Evolutionary conservation across 176 grass and related monocot species (phyloP).

Genomic region (Bolboschoenus planiculmis): DNA sequence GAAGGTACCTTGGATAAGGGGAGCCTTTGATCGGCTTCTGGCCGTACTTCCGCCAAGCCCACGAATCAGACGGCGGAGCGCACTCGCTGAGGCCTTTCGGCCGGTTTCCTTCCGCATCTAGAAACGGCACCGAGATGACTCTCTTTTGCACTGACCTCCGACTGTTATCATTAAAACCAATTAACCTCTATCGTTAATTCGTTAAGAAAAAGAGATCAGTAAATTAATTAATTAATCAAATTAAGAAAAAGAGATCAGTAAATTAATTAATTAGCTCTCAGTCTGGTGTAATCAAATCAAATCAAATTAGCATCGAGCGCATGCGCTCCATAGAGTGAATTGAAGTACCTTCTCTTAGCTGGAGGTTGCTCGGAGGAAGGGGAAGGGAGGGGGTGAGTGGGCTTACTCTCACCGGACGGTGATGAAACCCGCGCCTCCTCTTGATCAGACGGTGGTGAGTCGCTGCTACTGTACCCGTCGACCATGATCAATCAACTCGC

Average conservation of each 20-base stretch:
- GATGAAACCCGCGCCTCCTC: constrained; percentile 47
- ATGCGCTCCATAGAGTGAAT: background rate
- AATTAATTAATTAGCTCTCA: too few species aligned
- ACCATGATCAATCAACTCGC: constrained; percentile 30
- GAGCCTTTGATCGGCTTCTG: constrained; percentile 99
- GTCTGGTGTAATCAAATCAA: background rate
- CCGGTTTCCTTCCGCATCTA: constrained; percentile 39
- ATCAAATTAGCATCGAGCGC: background rate
- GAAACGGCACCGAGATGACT: constrained; percentile 70
- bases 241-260: background rate
- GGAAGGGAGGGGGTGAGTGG: background rate
- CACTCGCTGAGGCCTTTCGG: constrained; percentile 59
- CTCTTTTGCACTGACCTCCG: constrained; percentile 88
- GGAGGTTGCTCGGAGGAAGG: constrained; percentile 43
- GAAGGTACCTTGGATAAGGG: constrained; percentile 64
- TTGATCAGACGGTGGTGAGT: constrained; percentile 52
- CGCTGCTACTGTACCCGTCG: constrained; percentile 53
- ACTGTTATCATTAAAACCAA: constrained; percentile 24
- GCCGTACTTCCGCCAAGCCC: constrained; percentile 98
- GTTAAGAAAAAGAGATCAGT: background rate
- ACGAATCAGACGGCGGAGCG: constrained; percentile 89
- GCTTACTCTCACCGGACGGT: constrained; percentile 25
- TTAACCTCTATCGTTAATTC: background rate
- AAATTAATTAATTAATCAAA: background rate
- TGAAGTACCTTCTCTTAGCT: constrained; percentile 65